Evolutionary conservation across 306 rosid species (phyloP), one percentile per base, ranked within the genome.

Genomic region (Lathyrus sativus): DNA sequence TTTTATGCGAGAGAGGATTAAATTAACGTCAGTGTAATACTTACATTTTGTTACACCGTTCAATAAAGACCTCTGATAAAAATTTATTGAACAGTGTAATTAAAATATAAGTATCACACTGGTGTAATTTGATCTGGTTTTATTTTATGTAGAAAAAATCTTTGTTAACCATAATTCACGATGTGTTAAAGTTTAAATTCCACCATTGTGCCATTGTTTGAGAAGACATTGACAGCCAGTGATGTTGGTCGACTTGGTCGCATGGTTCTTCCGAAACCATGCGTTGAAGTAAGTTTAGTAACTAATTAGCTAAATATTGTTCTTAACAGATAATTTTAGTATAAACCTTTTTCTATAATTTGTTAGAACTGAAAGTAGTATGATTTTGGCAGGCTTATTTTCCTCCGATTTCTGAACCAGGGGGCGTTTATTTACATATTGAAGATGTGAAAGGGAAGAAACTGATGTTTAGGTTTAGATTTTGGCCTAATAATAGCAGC

Each of bases 161-260:
- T 48, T 85, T 78, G 86, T 89, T 90, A 78, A 92, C 92, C 68
- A n/a, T 74, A 15, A 68, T 73, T 37, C 61, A n/a, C 42, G 67
- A 70, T 81, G 46, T 74, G 68, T 78, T 76, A 45, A 87, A 92
- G 98, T 72, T 86, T 96, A 81, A 93, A 93, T 76, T 90, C 89
- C 68, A 86, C 93, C 38, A 86, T 93, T 8, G 91, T 90, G 69
- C 98, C 97, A 18, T 75, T 93, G 79, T 93, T 93, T 76, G 97
- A 90, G 72, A 93, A 93, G 82, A 86, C 84, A 92, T 85, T 93
- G 64, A 88, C 96, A 74, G 90, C 96, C 49, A 90, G 98, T 88
- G 98, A 93, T 65, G 98, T 96, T 24, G 97, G 97, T 78, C 90
- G 97, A 71, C 89, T 88, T 78, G 97, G 96, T 76, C 96, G 98